Percentiles rank a stretch among this genome's conserved stretches.
Evolutionary conservation across 257 asterid genomes (phyloP).

Genomic region (Solanum sitiens): DNA sequence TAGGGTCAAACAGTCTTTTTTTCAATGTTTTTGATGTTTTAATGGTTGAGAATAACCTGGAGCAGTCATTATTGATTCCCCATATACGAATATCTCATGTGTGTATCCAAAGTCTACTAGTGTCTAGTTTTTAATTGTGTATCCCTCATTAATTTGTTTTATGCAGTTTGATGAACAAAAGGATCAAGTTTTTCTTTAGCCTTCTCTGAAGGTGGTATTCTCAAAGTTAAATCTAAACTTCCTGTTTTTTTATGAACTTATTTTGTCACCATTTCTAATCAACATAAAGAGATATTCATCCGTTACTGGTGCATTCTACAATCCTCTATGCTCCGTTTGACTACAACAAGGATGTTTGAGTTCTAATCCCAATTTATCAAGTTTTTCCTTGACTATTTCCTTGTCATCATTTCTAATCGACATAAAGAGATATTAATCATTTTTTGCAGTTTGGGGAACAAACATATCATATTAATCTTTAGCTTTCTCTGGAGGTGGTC

Average conservation of each 20-base stretch:
- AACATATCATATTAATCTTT: not conserved
- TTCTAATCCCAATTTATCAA: too few species aligned
- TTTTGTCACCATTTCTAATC: too few species aligned
- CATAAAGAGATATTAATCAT: not conserved
- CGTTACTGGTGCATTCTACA: too few species aligned
- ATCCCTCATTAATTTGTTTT: not conserved
- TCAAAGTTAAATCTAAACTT: too few species aligned
- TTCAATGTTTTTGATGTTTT: not conserved
- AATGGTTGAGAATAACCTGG: too few species aligned
- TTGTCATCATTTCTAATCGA: too few species aligned
- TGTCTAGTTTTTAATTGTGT: not conserved
- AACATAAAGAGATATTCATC: too few species aligned
- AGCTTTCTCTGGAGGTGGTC: slow-evolving; percentile 1
- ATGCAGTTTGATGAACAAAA: slow-evolving; percentile 8
- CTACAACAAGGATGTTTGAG: too few species aligned
- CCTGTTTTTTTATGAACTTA: too few species aligned
- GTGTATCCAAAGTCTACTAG: not conserved
- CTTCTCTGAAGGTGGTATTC: not conserved
- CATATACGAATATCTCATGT: not conserved
- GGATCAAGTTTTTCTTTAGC: not conserved
- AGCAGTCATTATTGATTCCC: not conserved
- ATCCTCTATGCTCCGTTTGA: too few species aligned
- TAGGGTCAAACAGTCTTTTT: not conserved
- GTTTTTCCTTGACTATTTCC: too few species aligned
- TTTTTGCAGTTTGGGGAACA: slow-evolving; percentile 5